Base-by-base conservation (phyloP, 495 filamentous ascomycete genomes). In the Lophium mytilinum region DNA sequence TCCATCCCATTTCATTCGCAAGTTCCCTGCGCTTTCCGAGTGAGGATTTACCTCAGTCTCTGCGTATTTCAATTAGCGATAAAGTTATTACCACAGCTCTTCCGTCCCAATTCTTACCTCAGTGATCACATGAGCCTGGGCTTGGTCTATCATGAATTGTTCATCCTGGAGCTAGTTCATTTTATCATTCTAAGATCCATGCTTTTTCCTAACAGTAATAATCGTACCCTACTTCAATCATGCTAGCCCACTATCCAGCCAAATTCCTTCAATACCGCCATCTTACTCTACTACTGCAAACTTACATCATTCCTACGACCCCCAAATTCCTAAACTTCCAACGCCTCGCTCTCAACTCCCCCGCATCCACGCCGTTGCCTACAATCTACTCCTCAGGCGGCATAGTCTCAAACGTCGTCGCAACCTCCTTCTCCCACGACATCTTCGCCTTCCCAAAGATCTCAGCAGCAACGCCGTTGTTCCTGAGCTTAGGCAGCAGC, bases 401-500 rank as follows among this genome's bases (percentile, higher is more conserved):
- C 47, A 64, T 4, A 1, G 57, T 60, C 12, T 60, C 57, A 55
- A 64, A 64, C 7, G 57, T 60, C 58, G 55, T 21, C 55, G 62
- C 62, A 50, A 65, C 62, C 58, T 65, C 58, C 58, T 61, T 58
- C 62, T 55, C 54, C 62, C 62, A 61, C 30, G 33, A 17, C 50
- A 61, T 56, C 34, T 24, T 61, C 3, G 42, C 62, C 48, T 65
- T 65, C 17, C 62, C 62, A 50, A 52, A 65, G 37, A 65, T 59
- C 62, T 65, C 62, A 9, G 62, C 62, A 5, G 18, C 57, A 40
- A 66, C 53, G 3, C 57, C 50, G 52, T 64, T 63, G 14, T 68
- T 56, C 43, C 61, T 54, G 11, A 48, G 67, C 41, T 69, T 60
- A 7, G 54, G 37, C 12, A 78, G 61, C 19, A 79, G 59, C 5